Evolutionary conservation across 2,329 filamentous ascomycete species (phyloP).

Genomic region (Myrmaecium sp.): DNA sequence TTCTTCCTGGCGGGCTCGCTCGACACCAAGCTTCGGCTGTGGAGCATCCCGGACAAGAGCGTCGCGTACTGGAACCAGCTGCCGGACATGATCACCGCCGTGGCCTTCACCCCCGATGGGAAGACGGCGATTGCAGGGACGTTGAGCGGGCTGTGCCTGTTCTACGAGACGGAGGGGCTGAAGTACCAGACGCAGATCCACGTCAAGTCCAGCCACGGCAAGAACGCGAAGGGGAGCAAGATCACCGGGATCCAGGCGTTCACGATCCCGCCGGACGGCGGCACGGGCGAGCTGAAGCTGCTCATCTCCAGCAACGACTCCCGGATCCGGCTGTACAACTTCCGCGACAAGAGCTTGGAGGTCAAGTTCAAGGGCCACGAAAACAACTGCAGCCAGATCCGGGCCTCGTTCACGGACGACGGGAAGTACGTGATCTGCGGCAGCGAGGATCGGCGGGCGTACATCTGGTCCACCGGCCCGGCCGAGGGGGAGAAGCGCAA

Average conservation of each 20-base stretch:
- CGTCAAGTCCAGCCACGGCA: slow-evolving; percentile 79
- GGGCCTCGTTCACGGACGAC: slow-evolving; percentile 76
- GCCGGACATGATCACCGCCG: slow-evolving; percentile 81
- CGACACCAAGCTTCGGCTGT: slow-evolving; percentile 73
- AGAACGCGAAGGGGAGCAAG: slow-evolving; percentile 92
- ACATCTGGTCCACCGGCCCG: slow-evolving; percentile 64
- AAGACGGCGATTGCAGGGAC: slow-evolving; percentile 79
- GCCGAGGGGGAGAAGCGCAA: slow-evolving; percentile 51
- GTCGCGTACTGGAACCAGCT: slow-evolving; percentile 67
- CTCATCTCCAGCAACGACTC: slow-evolving; percentile 93
- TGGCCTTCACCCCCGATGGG: slow-evolving; percentile 84
- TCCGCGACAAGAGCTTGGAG: slow-evolving; percentile 70
- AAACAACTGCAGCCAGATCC: slow-evolving; percentile 79
- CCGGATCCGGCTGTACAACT: slow-evolving; percentile 72
- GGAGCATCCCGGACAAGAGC: slow-evolving; percentile 95
- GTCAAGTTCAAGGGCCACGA: slow-evolving; percentile 85
- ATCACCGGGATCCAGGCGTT: slow-evolving; percentile 85
- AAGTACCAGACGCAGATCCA: slow-evolving; percentile 75
- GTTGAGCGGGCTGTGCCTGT: slow-evolving; percentile 67
- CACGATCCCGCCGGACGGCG: slow-evolving; percentile 36
- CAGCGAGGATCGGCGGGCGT: slow-evolving; percentile 78
- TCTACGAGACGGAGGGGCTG: slow-evolving; percentile 84
- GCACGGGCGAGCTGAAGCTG: slow-evolving; percentile 57
- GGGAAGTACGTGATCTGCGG: slow-evolving; percentile 76
- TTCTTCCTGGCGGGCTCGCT: slow-evolving; percentile 93